These are phyloP conservation scores for Xylariales sp. DNA, from an alignment of 2,329 filamentous ascomycete species.

Conservation along the genomic window DNA sequence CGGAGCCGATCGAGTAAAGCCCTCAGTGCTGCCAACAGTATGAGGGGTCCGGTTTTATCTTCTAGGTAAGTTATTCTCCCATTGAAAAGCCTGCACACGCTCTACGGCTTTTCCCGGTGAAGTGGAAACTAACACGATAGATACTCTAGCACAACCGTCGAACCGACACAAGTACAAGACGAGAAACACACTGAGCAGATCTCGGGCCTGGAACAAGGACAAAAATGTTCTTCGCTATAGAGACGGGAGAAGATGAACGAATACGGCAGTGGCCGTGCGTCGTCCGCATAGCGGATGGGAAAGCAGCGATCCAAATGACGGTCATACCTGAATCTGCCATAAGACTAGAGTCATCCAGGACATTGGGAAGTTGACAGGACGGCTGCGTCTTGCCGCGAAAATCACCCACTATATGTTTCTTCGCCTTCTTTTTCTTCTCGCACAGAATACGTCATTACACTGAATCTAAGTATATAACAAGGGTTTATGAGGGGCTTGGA, in stretches of 20 bases:
- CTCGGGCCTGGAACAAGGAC: constrained; percentile 27
- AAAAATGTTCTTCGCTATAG: constrained; percentile 40
- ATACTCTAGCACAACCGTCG: not conserved
- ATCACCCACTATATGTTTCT: too few relatives aligned
- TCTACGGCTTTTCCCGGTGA: too few relatives aligned
- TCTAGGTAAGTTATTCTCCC: constrained; percentile 10
- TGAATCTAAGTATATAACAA: too few relatives aligned
- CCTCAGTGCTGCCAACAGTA: constrained; percentile 1
- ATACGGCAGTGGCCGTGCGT: constrained; percentile 43
- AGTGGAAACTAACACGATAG: not conserved
- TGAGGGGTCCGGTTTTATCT: constrained; percentile 6
- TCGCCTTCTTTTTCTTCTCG: too few relatives aligned
- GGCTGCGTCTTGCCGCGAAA: not conserved
- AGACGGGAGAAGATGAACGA: constrained; percentile 43
- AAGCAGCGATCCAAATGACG: constrained; percentile 39
- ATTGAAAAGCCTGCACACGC: too few relatives aligned
- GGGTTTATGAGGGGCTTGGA: too few relatives aligned
- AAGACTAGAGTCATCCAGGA: not conserved
- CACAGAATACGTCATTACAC: too few relatives aligned
- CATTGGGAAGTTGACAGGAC: not conserved
- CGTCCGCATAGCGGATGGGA: constrained; percentile 40
- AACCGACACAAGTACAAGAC: constrained; percentile 4
- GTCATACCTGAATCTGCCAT: constrained; percentile 19
- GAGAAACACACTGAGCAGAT: constrained; percentile 3
- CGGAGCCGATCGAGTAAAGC: constrained; percentile 30